phyloP scores from a whole-genome alignment of 75 land plant genomes.

The Cunninghamia lanceolata region DNA sequence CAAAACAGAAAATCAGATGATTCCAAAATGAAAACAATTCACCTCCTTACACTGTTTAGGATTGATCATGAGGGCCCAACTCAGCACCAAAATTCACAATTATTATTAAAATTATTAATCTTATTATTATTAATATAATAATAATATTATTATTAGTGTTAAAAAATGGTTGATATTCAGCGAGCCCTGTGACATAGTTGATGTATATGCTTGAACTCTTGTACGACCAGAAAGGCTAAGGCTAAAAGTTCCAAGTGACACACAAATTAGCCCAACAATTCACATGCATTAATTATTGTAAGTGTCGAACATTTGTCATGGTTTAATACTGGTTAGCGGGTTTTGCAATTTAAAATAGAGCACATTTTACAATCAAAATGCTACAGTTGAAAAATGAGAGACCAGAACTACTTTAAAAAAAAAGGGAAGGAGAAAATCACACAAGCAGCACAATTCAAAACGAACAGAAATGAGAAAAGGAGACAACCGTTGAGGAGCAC shows the following conservation, averaged over 20 bases:
- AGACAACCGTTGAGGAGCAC: constrained; percentile 11
- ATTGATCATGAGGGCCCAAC: no score
- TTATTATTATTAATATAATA: no score
- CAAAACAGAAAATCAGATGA: no score
- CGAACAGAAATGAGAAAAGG: constrained; percentile 7
- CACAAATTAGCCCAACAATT: background rate
- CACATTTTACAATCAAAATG: no score
- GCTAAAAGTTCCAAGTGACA: background rate
- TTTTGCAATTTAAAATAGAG: background rate
- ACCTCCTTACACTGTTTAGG: no score
- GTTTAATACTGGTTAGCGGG: background rate
- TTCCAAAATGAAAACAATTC: no score
- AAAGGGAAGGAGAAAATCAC: background rate
- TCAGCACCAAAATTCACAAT: no score
- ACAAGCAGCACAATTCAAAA: background rate
- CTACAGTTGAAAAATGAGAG: background rate
- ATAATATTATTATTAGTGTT: no score
- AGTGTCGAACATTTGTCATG: background rate
- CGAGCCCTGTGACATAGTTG: no score
- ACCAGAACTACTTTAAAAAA: background rate
- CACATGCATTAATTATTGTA: background rate
- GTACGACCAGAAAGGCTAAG: background rate
- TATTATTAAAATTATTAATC: no score
- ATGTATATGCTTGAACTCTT: background rate
- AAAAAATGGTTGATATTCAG: no score